Conservation (phyloP, 768 basidiomycete species). For the Boletus tomentosulus region DNA sequence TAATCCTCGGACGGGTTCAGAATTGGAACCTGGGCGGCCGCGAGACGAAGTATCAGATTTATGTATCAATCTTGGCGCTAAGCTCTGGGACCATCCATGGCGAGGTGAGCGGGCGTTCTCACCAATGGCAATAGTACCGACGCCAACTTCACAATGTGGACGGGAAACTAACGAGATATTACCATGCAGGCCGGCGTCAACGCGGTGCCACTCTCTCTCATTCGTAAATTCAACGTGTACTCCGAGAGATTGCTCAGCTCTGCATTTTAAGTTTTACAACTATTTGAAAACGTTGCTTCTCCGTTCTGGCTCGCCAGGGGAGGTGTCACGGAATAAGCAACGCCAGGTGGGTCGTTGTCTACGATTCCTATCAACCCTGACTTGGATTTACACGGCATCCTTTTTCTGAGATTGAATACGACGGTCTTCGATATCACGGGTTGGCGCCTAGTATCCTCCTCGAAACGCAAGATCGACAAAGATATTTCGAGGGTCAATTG, state of each 20-base stretch:
- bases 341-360: constrained; percentile 37
- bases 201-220: constrained; percentile 81
- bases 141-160: constrained; percentile 40
- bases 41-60: constrained; percentile 66
- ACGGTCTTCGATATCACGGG: constrained; percentile 76
- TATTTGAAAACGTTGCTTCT: background rate
- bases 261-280: constrained; percentile 51
- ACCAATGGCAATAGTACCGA: background rate
- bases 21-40: constrained; percentile 70
- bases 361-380: background rate
- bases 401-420: constrained; percentile 69
- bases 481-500: constrained; percentile 73
- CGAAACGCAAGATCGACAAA: constrained; percentile 82
- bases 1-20: constrained; percentile 33
- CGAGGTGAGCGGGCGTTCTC: constrained; percentile 49
- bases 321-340: constrained; percentile 55
- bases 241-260: constrained; percentile 84
- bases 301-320: constrained; percentile 36
- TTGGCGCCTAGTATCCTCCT: constrained; percentile 65
- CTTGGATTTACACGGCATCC: constrained; percentile 21
- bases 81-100: constrained; percentile 76
- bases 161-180: constrained; percentile 82
- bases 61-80: constrained; percentile 84
- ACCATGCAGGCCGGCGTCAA: constrained; percentile 96
- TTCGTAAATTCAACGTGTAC: constrained; percentile 97